A percentile compares a stretch with the other conserved stretches of the same genome.
Conservation (phyloP, 163 green algal genomes). For the Volvox carteri region DNA sequence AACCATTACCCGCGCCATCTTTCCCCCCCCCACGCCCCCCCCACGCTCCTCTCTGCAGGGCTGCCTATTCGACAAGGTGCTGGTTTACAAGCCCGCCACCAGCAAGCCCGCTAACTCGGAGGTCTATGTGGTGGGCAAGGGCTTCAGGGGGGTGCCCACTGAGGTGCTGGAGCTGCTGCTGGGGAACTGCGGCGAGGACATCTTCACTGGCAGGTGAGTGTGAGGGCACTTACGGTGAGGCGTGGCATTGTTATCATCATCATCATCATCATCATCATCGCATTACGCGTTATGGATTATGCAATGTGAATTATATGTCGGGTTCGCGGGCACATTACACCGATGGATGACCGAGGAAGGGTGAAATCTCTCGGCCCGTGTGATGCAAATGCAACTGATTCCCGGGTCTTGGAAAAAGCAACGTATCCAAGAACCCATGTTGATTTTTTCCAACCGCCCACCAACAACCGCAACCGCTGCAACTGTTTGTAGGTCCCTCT, state of each 20-base stretch:
- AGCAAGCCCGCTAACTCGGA: constrained; percentile 77
- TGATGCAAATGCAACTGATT: too few relatives aligned
- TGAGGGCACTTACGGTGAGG: too few relatives aligned
- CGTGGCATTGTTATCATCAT: too few relatives aligned
- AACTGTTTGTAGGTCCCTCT: constrained; percentile 21
- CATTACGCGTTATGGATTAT: too few relatives aligned
- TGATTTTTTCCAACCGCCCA: not conserved
- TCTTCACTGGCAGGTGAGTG: constrained; percentile 44
- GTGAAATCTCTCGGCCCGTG: too few relatives aligned
- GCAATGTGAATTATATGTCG: too few relatives aligned
- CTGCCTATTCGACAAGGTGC: constrained; percentile 64
- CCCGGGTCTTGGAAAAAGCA: too few relatives aligned
- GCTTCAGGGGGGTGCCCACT: constrained; percentile 52
- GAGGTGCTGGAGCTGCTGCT: constrained; percentile 55
- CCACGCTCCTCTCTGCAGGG: constrained; percentile 15
- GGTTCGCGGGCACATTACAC: not conserved
- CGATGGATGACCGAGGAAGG: not conserved
- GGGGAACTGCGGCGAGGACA: constrained; percentile 41
- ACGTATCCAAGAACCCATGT: too few relatives aligned
- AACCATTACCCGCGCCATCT: too few relatives aligned
- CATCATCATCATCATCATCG: too few relatives aligned
- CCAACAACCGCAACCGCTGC: not conserved
- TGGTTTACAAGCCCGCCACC: constrained; percentile 71
- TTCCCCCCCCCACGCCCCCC: too few relatives aligned
- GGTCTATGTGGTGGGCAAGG: constrained; percentile 65